These are phyloP conservation scores for Letharia lupina DNA, from an alignment of 495 filamentous ascomycete genomes.

Conservation along the genomic window DNA sequence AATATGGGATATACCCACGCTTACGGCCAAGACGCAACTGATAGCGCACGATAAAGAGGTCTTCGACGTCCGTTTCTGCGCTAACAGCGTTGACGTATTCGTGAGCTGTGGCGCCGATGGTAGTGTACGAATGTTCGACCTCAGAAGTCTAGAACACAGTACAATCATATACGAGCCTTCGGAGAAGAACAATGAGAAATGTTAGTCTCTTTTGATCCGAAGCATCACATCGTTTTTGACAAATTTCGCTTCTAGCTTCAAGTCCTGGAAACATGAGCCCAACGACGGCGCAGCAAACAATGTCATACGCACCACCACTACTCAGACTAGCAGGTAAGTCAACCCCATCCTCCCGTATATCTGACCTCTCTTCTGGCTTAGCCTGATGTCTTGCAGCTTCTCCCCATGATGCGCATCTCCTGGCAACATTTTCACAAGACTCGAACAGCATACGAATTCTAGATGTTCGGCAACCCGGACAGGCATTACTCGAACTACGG, in stretches of 20 bases:
- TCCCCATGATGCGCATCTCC: conserved; percentile 88
- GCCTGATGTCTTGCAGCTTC: conserved; percentile 49
- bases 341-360: not conserved
- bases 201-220: conserved; percentile 37
- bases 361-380: conserved; percentile 17
- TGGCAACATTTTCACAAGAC: conserved; percentile 93
- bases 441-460: conserved; percentile 89
- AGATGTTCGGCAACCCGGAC: conserved; percentile 92
- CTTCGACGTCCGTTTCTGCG: conserved; percentile 96
- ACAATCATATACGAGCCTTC: conserved; percentile 99
- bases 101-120: conserved; percentile 96
- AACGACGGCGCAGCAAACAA: conserved; percentile 61
- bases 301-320: conserved; percentile 74
- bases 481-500: conserved; percentile 86
- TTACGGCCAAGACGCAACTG: conserved; percentile 96
- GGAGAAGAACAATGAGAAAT: conserved; percentile 68
- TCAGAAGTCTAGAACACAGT: conserved; percentile 91
- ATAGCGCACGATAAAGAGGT: conserved; percentile 99
- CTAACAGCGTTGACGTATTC: conserved; percentile 92
- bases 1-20: conserved; percentile 98
- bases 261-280: conserved; percentile 53
- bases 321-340: conserved; percentile 65
- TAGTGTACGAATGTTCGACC: conserved; percentile 97
- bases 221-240: conserved; percentile 9
- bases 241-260: conserved; percentile 17